phyloP scores from a whole-genome alignment of 768 basidiomycete genomes.

The Mrakia hoshinonis region DNA sequence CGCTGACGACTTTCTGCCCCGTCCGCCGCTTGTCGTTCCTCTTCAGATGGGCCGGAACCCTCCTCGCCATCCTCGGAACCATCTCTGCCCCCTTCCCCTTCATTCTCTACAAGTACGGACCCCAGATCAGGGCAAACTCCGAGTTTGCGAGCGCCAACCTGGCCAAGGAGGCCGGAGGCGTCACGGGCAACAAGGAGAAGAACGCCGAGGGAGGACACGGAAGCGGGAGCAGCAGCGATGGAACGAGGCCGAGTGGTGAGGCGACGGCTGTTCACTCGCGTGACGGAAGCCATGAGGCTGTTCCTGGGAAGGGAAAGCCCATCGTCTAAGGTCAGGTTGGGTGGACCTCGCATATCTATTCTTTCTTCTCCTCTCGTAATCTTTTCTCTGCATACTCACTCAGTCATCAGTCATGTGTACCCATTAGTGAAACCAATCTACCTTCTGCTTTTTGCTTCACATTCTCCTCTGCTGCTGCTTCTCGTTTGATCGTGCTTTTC shows the following conservation, averaged over 20 bases:
- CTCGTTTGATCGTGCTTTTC: too few species aligned
- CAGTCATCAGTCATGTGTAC: too few species aligned
- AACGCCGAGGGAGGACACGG: background rate
- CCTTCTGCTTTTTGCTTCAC: too few species aligned
- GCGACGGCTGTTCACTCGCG: slow-evolving; percentile 1
- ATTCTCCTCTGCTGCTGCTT: too few species aligned
- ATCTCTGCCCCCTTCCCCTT: slow-evolving; percentile 25
- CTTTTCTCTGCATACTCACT: too few species aligned
- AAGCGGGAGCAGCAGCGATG: too few species aligned
- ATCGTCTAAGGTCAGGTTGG: too few species aligned
- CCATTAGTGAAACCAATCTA: too few species aligned
- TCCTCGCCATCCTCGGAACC: slow-evolving; percentile 14
- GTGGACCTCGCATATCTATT: too few species aligned
- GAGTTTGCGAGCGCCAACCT: slow-evolving; percentile 12
- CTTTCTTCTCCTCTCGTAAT: too few species aligned
- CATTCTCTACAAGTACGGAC: slow-evolving; percentile 27
- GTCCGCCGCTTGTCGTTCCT: too few species aligned
- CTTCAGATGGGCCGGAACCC: slow-evolving; percentile 8
- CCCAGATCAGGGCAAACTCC: slow-evolving; percentile 20
- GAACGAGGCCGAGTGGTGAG: background rate
- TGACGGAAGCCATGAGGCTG: background rate
- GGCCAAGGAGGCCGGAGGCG: background rate
- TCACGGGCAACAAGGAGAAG: background rate
- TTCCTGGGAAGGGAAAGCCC: too few species aligned
- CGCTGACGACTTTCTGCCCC: background rate